Percentiles rank a stretch among this genome's conserved stretches.
Conservation (phyloP, 768 basidiomycete species). For the Coprinopsis marcescibilis region DNA sequence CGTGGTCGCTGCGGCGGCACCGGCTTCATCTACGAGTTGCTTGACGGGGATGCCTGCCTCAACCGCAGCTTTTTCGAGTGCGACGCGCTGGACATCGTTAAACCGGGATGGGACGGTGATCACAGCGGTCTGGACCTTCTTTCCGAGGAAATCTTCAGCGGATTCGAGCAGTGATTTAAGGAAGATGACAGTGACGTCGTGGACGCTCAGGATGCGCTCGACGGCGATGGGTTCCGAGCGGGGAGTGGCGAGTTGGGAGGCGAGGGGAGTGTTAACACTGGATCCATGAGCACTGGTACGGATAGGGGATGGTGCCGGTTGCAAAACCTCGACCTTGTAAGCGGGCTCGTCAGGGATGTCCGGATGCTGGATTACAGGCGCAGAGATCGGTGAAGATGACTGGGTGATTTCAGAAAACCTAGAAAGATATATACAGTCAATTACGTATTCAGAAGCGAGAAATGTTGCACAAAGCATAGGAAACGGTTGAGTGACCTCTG, state of each 20-base stretch:
- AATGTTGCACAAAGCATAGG: not conserved
- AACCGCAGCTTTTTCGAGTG: conserved; percentile 66
- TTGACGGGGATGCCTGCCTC: conserved; percentile 81
- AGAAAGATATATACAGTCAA: not conserved
- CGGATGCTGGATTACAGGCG: conserved; percentile 75
- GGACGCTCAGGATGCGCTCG: conserved; percentile 71
- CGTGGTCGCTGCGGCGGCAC: conserved; percentile 62
- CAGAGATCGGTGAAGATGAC: conserved; percentile 43
- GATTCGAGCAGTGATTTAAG: conserved; percentile 78
- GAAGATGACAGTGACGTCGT: conserved; percentile 83
- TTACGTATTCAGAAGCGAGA: not conserved
- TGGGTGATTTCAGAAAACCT: conserved; percentile 75
- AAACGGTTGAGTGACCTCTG: no score
- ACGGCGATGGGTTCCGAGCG: conserved; percentile 63
- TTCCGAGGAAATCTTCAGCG: conserved; percentile 87
- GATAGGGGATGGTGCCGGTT: conserved; percentile 68
- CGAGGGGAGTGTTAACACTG: not conserved
- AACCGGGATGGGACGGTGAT: conserved; percentile 80
- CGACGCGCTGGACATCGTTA: conserved; percentile 57
- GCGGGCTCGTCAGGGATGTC: conserved; percentile 66
- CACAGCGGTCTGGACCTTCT: conserved; percentile 72
- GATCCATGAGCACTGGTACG: conserved; percentile 29
- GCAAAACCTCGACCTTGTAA: conserved; percentile 78
- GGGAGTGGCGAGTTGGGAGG: conserved; percentile 54
- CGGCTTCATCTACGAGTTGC: conserved; percentile 84